Evolutionary conservation across 1,139 yeast species (phyloP).

Genomic region (Magnusiomyces sp.): DNA sequence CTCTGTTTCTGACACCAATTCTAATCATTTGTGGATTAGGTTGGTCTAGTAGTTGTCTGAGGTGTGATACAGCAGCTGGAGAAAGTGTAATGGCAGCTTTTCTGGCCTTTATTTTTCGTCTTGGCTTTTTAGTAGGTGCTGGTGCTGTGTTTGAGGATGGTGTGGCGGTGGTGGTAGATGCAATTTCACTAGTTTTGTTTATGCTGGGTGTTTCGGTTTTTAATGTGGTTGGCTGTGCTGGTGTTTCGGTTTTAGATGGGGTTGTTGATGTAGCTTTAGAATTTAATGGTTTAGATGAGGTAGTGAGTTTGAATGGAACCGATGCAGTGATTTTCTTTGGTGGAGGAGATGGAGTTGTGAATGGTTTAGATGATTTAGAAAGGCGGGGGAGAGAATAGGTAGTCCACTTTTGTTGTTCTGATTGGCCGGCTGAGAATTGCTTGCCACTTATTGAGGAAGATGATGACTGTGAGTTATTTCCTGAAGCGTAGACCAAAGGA

Average conservation of each 20-base stretch:
- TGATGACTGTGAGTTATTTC: neutral
- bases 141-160: constrained; percentile 28
- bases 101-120: constrained; percentile 67
- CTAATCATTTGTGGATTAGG: constrained; percentile 86
- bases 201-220: neutral
- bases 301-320: constrained; percentile 1
- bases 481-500: constrained; percentile 6
- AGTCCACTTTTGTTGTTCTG: constrained; percentile 13
- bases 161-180: constrained; percentile 26
- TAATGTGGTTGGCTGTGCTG: neutral
- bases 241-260: neutral
- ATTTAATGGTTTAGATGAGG: neutral
- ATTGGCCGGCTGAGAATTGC: too few species aligned
- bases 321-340: neutral
- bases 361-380: constrained; percentile 3
- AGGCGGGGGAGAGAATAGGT: constrained; percentile 12
- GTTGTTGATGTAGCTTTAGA: constrained; percentile 1
- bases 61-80: constrained; percentile 63
- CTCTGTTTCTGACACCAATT: constrained; percentile 90
- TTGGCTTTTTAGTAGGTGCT: constrained; percentile 26
- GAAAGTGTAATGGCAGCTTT: constrained; percentile 82
- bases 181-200: constrained; percentile 11
- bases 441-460: neutral
- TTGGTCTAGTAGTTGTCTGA: constrained; percentile 55
- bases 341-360: constrained; percentile 2